Base-by-base conservation (phyloP, 768 basidiomycete genomes). In the Nidularia pulvinata region DNA sequence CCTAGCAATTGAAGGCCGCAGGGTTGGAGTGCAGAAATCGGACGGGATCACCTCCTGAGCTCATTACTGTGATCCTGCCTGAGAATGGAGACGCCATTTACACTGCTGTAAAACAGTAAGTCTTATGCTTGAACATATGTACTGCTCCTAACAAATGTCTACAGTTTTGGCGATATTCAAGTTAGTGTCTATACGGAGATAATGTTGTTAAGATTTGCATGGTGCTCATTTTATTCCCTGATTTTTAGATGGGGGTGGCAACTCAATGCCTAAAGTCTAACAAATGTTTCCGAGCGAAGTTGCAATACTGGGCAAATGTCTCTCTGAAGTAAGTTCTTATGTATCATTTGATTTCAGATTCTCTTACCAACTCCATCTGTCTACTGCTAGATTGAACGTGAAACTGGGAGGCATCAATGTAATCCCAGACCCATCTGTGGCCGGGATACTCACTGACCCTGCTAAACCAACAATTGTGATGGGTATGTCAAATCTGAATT, bases 351-450 rank as follows among this genome's bases (percentile, higher is more conserved):
- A 1, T 11, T 33, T 14, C 16, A 13, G 37, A 35, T 19, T 46
- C 32, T 55, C 55, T 35, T 13, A 49, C 46, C 33, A 32, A 45
- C 33, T 6, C 34, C 16, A 19, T 43, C 30, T 10, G 37, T 30
- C 4, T 19, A 14, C 6, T 19, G 30, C 33, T 54, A 92, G 89
- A 62, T 77, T 92, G 53, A 93, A 93, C 52, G 88, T 89, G 1
- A 92, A 93, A 62, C 76, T 93, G 0, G 91, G 91, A 3, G 91
- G 91, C 0, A 86, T 92, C 63, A 93, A 93, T 60, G 76, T 81
- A 1, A 78, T 92, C 19, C 91, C 89, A 0, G 85, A 89, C 34
- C 77, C 83, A 0, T 67, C 74, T 1, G 82, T 83, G 0, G 84
- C 83, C 0, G 68, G 77, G 0, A 73, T 79, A 3, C 71, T 93